phyloP scores from a whole-genome alignment of 805 yeast species.

The Candida cerambycidarum region DNA sequence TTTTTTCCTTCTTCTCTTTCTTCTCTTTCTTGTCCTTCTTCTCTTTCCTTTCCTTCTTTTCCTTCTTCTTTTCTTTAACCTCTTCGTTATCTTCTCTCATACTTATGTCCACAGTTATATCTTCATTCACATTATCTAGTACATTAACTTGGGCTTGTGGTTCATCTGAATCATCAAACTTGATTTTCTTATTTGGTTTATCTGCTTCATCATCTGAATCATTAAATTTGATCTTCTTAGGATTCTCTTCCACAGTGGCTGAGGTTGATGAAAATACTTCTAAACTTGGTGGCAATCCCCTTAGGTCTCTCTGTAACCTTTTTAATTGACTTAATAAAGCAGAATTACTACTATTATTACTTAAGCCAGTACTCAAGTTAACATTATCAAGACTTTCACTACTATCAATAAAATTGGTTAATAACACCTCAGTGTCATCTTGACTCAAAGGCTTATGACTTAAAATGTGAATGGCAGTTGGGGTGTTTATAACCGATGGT shows the following conservation, averaged over 20 bases:
- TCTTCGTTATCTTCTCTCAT: conserved; percentile 14
- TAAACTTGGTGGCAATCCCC: conserved; percentile 71
- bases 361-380: conserved; percentile 32
- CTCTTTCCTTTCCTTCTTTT: conserved; percentile 16
- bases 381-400: conserved; percentile 33
- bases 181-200: conserved; percentile 23
- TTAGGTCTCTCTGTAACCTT: conserved; percentile 72
- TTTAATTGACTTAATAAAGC: conserved; percentile 60
- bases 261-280: conserved; percentile 1
- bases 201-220: conserved; percentile 23
- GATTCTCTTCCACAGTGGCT: conserved; percentile 12
- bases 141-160: conserved; percentile 12
- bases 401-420: conserved; percentile 43
- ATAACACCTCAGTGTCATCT: conserved; percentile 45
- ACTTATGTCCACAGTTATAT: conserved; percentile 3
- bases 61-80: conserved; percentile 26
- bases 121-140: not conserved
- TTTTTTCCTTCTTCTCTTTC: conserved; percentile 22
- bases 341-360: conserved; percentile 29
- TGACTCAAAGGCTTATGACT: conserved; percentile 29
- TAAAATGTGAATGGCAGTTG: conserved; percentile 41
- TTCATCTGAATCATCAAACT: conserved; percentile 26
- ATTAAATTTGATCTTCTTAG: conserved; percentile 27
- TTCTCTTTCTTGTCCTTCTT: conserved; percentile 20
- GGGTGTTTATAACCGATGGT: conserved; percentile 48